Conservation (phyloP, 371 early-diverging fungal species). For the Mortierella sp. region DNA sequence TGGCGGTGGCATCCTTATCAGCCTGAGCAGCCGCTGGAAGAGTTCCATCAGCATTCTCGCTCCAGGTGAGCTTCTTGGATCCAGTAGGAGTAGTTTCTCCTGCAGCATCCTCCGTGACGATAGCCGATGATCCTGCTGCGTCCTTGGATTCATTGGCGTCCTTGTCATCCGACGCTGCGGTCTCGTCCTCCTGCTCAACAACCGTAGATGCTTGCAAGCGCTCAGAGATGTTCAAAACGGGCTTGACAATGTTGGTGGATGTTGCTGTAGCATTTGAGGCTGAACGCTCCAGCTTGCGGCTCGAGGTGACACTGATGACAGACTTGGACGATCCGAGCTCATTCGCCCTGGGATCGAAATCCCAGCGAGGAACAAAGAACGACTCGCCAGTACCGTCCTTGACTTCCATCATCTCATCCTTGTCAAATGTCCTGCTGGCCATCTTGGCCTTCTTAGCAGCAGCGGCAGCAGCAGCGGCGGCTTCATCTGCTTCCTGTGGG, state of each 20-base stretch:
- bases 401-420: constrained; percentile 58
- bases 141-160: neutral
- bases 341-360: constrained; percentile 49
- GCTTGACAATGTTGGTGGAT: constrained; percentile 27
- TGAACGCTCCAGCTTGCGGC: constrained; percentile 42
- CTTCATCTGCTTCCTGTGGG: neutral
- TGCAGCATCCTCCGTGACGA: neutral
- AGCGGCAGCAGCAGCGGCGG: constrained; percentile 16
- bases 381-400: constrained; percentile 54
- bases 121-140: neutral
- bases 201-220: constrained; percentile 29
- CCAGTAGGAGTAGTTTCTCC: neutral
- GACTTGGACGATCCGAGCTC: constrained; percentile 42
- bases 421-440: constrained; percentile 57
- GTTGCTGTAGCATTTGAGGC: constrained; percentile 30
- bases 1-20: neutral
- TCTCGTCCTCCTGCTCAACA: constrained; percentile 22
- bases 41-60: neutral
- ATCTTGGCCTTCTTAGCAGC: constrained; percentile 30
- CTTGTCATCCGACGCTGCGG: neutral
- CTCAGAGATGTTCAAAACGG: constrained; percentile 33
- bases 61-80: constrained; percentile 20
- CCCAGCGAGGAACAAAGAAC: constrained; percentile 57
- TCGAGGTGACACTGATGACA: constrained; percentile 49
- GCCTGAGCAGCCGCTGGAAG: neutral